Percentiles rank a stretch among this genome's conserved stretches.
Conservation (phyloP, 2,329 filamentous ascomycete genomes). For the Trichoderma atrobrunneum region DNA sequence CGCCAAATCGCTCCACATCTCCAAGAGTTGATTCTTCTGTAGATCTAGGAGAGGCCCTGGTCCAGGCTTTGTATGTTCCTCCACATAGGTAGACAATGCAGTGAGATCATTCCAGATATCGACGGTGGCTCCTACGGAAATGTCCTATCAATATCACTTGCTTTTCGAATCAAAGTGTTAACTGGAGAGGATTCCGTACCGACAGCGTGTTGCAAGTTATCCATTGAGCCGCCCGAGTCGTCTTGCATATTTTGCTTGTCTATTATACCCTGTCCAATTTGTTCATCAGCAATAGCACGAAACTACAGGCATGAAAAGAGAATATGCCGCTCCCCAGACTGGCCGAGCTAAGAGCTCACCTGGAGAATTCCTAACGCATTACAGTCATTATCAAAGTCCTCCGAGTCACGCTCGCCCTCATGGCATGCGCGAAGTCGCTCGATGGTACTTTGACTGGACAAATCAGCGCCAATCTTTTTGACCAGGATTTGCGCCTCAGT, state of each 20-base stretch:
- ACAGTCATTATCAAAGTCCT: background rate
- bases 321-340: rapidly evolving
- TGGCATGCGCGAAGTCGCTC: background rate
- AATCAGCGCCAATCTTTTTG: background rate
- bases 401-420: background rate
- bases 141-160: background rate
- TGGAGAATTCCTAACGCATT: background rate
- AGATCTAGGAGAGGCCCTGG: background rate
- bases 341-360: background rate
- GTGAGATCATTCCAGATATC: background rate
- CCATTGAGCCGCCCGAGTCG: background rate
- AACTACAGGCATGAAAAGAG: background rate
- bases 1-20: background rate
- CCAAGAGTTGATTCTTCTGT: background rate
- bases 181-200: background rate
- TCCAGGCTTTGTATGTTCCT: background rate
- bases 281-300: background rate
- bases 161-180: background rate
- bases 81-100: background rate
- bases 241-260: background rate
- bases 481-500: background rate
- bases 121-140: background rate
- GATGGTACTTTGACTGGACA: background rate
- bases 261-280: background rate
- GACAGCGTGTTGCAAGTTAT: background rate